Conservation (phyloP, 2,329 filamentous ascomycete genomes). For the Xylaria sp. region DNA sequence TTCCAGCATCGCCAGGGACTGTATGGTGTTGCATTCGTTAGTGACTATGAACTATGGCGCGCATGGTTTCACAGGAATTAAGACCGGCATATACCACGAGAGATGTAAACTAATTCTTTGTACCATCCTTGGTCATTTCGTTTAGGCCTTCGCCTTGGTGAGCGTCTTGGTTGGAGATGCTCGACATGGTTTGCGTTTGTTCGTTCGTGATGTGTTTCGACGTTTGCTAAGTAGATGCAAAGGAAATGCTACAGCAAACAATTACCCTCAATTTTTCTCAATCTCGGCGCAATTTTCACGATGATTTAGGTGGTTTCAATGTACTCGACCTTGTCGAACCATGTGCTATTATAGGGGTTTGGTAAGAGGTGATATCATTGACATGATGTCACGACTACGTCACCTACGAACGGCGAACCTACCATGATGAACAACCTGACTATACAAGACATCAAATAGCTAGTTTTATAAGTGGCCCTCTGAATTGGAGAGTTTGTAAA, state of each 20-base stretch:
- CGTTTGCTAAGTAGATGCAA: not conserved
- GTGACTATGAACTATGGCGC: too few species aligned
- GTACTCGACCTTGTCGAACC: not conserved
- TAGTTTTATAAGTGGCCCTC: too few species aligned
- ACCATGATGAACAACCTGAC: not conserved
- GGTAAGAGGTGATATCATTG: conserved; percentile 5
- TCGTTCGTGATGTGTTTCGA: not conserved
- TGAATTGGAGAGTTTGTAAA: too few species aligned
- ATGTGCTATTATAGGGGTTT: not conserved
- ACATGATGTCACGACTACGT: conserved; percentile 27
- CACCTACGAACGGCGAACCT: not conserved
- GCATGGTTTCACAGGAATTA: not conserved
- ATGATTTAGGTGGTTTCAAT: not conserved
- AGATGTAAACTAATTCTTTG: conserved; percentile 25
- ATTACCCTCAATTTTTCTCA: too few species aligned
- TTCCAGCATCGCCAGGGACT: conserved; percentile 36
- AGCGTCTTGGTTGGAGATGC: conserved; percentile 16
- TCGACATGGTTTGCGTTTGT: conserved; percentile 24
- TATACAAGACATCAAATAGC: too few species aligned
- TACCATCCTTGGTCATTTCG: conserved; percentile 36
- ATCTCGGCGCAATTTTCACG: too few species aligned
- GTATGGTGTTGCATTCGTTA: not conserved
- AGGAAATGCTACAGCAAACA: not conserved
- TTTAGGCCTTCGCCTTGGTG: conserved; percentile 33
- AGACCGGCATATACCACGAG: not conserved